Base-by-base conservation (phyloP, 768 basidiomycete species). In the Boletus subcaerulescens region DNA sequence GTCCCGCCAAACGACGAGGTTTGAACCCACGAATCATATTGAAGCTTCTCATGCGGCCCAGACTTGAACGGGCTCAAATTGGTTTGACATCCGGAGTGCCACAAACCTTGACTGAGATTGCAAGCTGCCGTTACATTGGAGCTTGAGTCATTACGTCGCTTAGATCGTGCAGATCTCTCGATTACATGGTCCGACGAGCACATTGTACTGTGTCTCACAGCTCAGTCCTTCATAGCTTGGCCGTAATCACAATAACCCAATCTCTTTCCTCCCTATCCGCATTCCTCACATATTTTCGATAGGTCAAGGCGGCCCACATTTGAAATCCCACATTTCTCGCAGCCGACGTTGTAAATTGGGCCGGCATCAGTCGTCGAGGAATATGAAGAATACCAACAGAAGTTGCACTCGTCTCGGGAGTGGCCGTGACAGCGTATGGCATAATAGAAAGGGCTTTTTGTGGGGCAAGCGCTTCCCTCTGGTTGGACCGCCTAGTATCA, bases 91-190 rank as follows among this genome's bases (percentile, higher is more conserved):
- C 44, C 65, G 35, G 39, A 38, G 51, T 63, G 55, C 50, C 66
- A 59, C 59, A 51, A 61, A 26, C 31, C 46, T 24, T 11, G 14
- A n/a, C n/a, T n/a, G 15, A 52, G 48, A 53, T 49, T 48, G 48
- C 29, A 36, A 17, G 14, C 41, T 63, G 65, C 53, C 62, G 57
- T 61, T 50, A 56, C 15, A n/a, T 26, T 44, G 45, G 29, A 48
- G 38, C 32, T 57, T 45, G 45, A 26, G 32, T 49, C 47, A 45
- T 42, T n/a, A 22, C 43, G 20, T 47, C 57, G 51, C 61, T 33
- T 56, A 54, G 57, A 65, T 62, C 40, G 60, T 43, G 48, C 31
- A 60, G 64, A 64, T 60, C 50, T 36, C 7, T 47, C 51, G 46
- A 62, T 51, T 42, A 49, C 29, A 45, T 45, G 31, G 38, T 39